Percentiles rank a stretch among this genome's conserved stretches.
These are phyloP conservation scores for Coemansia reversa DNA, from an alignment of 192 early-diverging fungal genomes.

Conservation along the genomic window DNA sequence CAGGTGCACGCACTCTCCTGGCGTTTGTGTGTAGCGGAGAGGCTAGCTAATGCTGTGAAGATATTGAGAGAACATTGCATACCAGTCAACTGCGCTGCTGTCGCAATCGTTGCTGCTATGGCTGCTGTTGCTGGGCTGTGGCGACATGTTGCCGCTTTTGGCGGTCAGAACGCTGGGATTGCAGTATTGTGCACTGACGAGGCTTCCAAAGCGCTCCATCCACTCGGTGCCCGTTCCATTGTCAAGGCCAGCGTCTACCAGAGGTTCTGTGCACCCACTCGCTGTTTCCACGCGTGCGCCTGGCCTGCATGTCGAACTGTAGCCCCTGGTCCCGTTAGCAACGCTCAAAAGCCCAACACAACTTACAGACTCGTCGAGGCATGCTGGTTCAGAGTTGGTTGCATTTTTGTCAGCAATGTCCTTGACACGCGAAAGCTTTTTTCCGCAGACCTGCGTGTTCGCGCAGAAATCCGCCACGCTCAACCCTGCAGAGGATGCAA, in stretches of 20 bases:
- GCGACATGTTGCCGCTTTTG: neutral
- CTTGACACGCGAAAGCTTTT: neutral
- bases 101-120: neutral
- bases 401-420: neutral
- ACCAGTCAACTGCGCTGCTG: conserved; percentile 5
- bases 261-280: neutral
- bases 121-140: conserved; percentile 1
- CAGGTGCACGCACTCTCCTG: neutral
- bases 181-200: neutral
- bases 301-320: neutral
- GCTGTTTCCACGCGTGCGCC: neutral
- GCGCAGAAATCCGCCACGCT: neutral
- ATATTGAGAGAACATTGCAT: conserved; percentile 5
- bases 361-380: neutral
- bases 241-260: neutral
- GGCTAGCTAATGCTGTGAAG: conserved; percentile 12
- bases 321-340: neutral
- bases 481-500: neutral
- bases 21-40: neutral
- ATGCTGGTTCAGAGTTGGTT: neutral
- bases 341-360: neutral
- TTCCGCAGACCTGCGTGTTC: neutral
- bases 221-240: neutral
- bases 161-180: neutral
- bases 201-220: conserved; percentile 1